Conservation (phyloP, 2,329 filamentous ascomycete species). For the Venturia carpophila region DNA sequence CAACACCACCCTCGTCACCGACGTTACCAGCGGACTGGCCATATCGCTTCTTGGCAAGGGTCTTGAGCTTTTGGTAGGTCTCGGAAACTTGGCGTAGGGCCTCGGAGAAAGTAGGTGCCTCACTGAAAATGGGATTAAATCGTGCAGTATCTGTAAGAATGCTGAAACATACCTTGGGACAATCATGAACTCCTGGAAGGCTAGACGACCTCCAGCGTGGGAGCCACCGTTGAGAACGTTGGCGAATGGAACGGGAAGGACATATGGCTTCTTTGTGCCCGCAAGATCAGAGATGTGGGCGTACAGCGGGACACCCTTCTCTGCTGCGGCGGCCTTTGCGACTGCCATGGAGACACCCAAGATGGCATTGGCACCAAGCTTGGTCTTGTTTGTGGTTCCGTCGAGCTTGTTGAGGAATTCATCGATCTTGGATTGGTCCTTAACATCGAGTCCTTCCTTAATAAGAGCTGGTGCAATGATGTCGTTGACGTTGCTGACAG, state of each 20-base stretch:
- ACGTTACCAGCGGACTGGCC: conserved; percentile 98
- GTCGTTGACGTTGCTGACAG: conserved; percentile 48
- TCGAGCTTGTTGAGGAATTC: conserved; percentile 47
- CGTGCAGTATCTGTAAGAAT: background rate
- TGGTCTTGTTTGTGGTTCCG: conserved; percentile 52
- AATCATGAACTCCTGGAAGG: conserved; percentile 53
- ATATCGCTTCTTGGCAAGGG: conserved; percentile 98
- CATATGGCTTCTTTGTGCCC: conserved; percentile 46
- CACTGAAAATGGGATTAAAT: conserved; percentile 40
- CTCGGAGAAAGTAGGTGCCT: conserved; percentile 86
- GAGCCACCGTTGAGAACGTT: conserved; percentile 64
- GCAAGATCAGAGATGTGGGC: conserved; percentile 49
- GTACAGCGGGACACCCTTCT: conserved; percentile 49
- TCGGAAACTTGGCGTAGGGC: conserved; percentile 93
- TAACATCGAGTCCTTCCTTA: conserved; percentile 46
- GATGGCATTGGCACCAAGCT: conserved; percentile 53
- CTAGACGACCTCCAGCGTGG: conserved; percentile 86
- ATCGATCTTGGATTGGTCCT: conserved; percentile 48
- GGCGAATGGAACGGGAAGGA: conserved; percentile 51
- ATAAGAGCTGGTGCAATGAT: conserved; percentile 48
- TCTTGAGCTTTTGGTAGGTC: conserved; percentile 97
- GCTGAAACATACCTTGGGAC: conserved; percentile 37
- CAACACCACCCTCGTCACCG: conserved; percentile 98
- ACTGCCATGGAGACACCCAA: conserved; percentile 54
- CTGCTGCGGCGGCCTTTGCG: conserved; percentile 49